Evolutionary conservation across 2,329 filamentous ascomycete genomes (phyloP), one percentile per base, ranked within the genome.

Genomic region (Raffaelea deltoideospora): DNA sequence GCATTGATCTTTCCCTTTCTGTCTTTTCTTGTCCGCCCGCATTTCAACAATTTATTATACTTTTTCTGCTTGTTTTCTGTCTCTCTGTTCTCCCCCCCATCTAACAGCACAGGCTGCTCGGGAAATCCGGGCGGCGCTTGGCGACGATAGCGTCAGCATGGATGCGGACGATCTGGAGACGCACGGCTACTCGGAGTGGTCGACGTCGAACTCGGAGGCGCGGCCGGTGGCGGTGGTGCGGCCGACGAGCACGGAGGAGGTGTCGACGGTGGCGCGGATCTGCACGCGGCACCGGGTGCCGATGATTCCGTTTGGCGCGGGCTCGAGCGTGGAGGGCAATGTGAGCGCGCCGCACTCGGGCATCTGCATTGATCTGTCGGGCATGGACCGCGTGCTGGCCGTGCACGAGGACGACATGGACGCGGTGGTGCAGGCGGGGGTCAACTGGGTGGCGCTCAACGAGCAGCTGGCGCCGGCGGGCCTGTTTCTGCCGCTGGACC

Each of bases 401-500:
- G 53, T 88, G 30, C 72, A 87, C 54, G 75, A 76, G 47, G 69
- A 75, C 5, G 75, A 79, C 47, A 54, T 79, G 45, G 75, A 79
- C 49, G 71, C 76, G 3, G 66, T 78, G 1, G 77, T 82, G 2
- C 76, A 82, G 47, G 75, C 77, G 3, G 81, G 80, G 0, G 69
- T 90, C 1, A 81, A 80, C 30, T 90, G 83, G 83, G 79, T 87
- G 53, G 53, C 67, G 2, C 61, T 92, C 18, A 90, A 90, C 51
- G 76, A 83, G 50, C 64, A 76, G 43, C 63, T 92, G 26, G 61
- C 60, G 6, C 63, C 72, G 24, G 67, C 80, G 32, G 76, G 76
- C 22, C 64, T 92, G 0, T 90, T 90, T 63, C 87, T 90, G 53
- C 84, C 84, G 5, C 81, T 82, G 0, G 84, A 92, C 51, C 84